Base-by-base conservation (phyloP, 139 green algal genomes). In the Monoraphidium neglectum region DNA sequence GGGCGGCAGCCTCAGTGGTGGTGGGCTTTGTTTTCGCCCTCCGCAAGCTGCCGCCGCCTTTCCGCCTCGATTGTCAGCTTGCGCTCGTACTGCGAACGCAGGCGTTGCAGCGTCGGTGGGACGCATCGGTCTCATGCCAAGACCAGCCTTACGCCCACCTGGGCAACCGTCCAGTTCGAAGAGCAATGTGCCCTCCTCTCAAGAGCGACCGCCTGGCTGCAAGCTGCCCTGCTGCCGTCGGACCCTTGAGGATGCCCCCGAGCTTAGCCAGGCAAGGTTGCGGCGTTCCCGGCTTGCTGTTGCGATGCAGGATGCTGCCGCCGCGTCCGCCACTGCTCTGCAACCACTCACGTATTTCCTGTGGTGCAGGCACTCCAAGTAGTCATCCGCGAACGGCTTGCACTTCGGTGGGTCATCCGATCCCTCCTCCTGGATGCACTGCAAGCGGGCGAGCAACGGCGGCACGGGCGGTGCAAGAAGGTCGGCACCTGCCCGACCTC, bases 331-430 rank as follows among this genome's bases (percentile, higher is more conserved):
- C 10, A 28, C n/a, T 73, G 67, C 67, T 60, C 13, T 18, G 26
- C 6, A 46, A 10, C 43, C 6, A 35, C 80, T 72, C 59, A 88
- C 87, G 76, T 91, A 83, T 73, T 91, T 92, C 68, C 89, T 76
- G 72, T 93, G 89, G 64, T 91, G 87, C 46, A 93, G 66, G 82
- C 89, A 93, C 73, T 93, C 89, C 32, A 93, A 67, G 64, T 93
- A 93, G 74, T 93, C 89, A 28, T 92, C 83, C 12, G 83, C 69
- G 28, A 88, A 76, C 16, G 87, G 82, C 53, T 80, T 73, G 81
- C 89, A 94, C 36, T 83, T 75, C 36, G 74, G 70, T 13, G 88
- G 88, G 32, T 87, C 70, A 37, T 93, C 89, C 30, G 84, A 12
- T 3, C 43, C 59, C 32, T 72, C 82, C 37, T 89, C 80, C 43